Evolutionary conservation across 805 yeast species (phyloP).

Genomic region (Metschnikowia kunwiensis): DNA sequence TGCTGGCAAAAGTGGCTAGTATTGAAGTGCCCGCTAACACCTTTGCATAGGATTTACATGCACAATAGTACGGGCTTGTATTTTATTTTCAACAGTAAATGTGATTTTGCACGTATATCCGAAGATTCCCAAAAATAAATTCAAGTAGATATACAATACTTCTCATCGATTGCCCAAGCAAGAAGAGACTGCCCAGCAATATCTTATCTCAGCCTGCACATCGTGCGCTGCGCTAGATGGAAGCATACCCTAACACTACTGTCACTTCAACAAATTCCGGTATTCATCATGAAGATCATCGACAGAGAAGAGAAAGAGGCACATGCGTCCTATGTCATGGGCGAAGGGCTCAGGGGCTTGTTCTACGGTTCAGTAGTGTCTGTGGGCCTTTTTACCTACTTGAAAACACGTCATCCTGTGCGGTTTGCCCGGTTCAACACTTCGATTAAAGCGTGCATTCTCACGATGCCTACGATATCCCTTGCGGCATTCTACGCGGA

Average conservation of each 20-base stretch:
- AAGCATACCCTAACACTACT: neutral
- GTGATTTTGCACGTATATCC: too few species aligned
- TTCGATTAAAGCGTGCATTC: conserved; percentile 36
- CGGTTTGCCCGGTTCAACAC: conserved; percentile 36
- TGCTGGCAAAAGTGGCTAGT: too few species aligned
- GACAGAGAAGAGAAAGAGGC: conserved; percentile 39
- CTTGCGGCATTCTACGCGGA: conserved; percentile 42
- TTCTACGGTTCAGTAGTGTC: conserved; percentile 34
- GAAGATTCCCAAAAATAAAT: too few species aligned
- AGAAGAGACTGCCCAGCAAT: too few species aligned
- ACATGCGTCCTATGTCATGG: conserved; percentile 32
- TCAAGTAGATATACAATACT: too few species aligned
- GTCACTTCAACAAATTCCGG: neutral
- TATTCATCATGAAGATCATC: conserved; percentile 34
- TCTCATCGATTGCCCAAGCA: too few species aligned
- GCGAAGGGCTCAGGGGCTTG: conserved; percentile 40
- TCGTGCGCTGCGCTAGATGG: too few species aligned
- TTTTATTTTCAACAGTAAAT: too few species aligned
- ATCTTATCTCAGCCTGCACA: too few species aligned
- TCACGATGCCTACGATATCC: conserved; percentile 40
- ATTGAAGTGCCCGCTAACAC: too few species aligned
- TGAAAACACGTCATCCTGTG: conserved; percentile 33
- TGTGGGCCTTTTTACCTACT: conserved; percentile 30
- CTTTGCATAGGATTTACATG: too few species aligned
- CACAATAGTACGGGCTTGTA: too few species aligned